Percentiles rank a stretch among this genome's conserved stretches.
Conservation (phyloP, 805 yeast species). For the Phaffomyces opuntiae region DNA sequence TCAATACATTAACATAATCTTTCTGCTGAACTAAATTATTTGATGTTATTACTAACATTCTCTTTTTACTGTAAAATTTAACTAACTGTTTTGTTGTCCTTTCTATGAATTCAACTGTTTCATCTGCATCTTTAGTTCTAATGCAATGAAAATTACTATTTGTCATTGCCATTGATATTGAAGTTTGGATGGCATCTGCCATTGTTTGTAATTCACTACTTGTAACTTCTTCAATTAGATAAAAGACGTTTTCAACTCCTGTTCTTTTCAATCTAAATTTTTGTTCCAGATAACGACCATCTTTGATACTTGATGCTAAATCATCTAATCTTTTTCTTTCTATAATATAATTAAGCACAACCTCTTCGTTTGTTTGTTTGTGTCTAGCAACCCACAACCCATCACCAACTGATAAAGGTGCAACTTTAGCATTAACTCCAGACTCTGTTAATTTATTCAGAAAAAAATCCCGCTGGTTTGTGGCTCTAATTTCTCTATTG, state of each 20-base stretch:
- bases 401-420: constrained; percentile 77
- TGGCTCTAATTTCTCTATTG: constrained; percentile 72
- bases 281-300: constrained; percentile 87
- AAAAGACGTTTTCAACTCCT: constrained; percentile 60
- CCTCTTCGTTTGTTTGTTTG: constrained; percentile 47
- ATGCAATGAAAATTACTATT: constrained; percentile 61
- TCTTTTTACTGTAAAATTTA: constrained; percentile 30
- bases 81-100: constrained; percentile 40
- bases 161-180: constrained; percentile 63
- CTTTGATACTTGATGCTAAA: constrained; percentile 71
- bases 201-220: constrained; percentile 36
- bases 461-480: constrained; percentile 65
- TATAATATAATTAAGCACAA: constrained; percentile 72
- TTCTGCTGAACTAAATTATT: constrained; percentile 40
- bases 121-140: constrained; percentile 65
- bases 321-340: constrained; percentile 91
- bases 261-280: constrained; percentile 67
- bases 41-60: constrained; percentile 47
- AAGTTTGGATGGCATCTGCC: constrained; percentile 66
- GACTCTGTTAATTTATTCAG: constrained; percentile 40
- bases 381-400: constrained; percentile 82
- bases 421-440: constrained; percentile 45
- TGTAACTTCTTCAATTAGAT: constrained; percentile 72
- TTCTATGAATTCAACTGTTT: constrained; percentile 56
- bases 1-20: constrained; percentile 38